A percentile compares a stretch with the other conserved stretches of the same genome.
Evolutionary conservation across 176 grass and related monocot species (phyloP).

Genomic region (Avena atlantica): DNA sequence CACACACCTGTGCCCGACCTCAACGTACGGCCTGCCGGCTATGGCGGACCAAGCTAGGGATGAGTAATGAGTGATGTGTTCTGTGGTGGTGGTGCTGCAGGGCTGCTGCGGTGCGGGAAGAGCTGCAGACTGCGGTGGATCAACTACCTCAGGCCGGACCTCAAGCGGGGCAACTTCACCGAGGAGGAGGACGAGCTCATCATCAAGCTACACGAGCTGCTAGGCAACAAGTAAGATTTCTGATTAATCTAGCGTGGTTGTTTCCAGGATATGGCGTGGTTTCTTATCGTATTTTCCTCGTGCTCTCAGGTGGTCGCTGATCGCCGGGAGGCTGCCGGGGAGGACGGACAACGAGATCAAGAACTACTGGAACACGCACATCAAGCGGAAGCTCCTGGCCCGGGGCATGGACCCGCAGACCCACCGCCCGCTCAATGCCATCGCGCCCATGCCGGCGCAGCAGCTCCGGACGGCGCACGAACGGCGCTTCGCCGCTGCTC

Average conservation of each 20-base stretch:
- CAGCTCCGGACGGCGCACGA: constrained; percentile 10
- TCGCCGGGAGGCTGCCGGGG: constrained; percentile 77
- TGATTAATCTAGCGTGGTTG: not conserved
- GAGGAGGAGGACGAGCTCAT: constrained; percentile 95
- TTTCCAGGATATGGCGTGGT: not conserved
- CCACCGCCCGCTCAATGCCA: constrained; percentile 65
- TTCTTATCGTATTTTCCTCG: not conserved
- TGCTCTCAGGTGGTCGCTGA: constrained; percentile 77
- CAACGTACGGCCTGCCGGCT: not conserved
- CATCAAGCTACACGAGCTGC: constrained; percentile 86
- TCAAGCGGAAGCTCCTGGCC: constrained; percentile 78
- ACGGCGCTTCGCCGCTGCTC: not conserved
- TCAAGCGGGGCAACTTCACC: constrained; percentile 93
- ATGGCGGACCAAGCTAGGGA: not conserved
- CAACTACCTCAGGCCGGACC: constrained; percentile 93
- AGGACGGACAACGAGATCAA: constrained; percentile 96
- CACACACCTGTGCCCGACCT: not conserved
- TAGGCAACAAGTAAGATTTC: constrained; percentile 74
- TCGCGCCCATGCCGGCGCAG: not conserved
- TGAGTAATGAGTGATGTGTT: not conserved
- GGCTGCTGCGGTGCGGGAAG: constrained; percentile 83
- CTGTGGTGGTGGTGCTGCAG: not conserved
- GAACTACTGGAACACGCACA: constrained; percentile 98
- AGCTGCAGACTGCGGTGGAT: constrained; percentile 97
- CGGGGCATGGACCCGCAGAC: constrained; percentile 80